Percentiles rank a stretch among this genome's conserved stretches.
Evolutionary conservation across 495 filamentous ascomycete genomes (phyloP).

Genomic region (Annulohypoxylon stygium): DNA sequence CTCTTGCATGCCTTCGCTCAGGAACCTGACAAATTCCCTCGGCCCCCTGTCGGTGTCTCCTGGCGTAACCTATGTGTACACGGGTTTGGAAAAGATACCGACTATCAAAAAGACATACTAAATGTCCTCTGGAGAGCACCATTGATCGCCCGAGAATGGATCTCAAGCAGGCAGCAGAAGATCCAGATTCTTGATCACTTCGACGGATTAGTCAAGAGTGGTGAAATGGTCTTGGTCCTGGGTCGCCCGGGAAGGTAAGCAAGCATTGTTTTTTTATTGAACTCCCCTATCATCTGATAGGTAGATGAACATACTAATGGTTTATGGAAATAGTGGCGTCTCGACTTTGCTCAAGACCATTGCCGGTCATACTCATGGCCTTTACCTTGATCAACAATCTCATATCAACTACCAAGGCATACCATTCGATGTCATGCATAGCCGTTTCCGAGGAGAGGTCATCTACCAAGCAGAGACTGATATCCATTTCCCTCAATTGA

Average conservation of each 20-base stretch:
- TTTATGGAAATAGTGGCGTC: conserved; percentile 19
- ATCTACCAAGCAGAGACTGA: conserved; percentile 74
- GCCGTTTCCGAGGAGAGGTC: conserved; percentile 73
- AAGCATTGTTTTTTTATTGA: neutral
- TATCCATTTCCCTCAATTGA: conserved; percentile 74
- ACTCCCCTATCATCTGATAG: neutral
- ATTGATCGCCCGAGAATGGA: conserved; percentile 21
- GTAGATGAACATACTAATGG: neutral
- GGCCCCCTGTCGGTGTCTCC: conserved; percentile 30
- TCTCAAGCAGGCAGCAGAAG: conserved; percentile 39
- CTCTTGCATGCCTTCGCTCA: conserved; percentile 32
- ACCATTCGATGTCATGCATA: conserved; percentile 64
- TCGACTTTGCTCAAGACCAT: conserved; percentile 79
- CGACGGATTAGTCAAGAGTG: conserved; percentile 77
- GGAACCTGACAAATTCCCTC: conserved; percentile 31
- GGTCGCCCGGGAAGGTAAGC: conserved; percentile 71
- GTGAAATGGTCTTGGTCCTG: conserved; percentile 85
- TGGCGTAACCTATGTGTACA: conserved; percentile 27
- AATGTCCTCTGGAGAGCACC: conserved; percentile 25
- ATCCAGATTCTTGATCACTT: conserved; percentile 77
- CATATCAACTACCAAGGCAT: conserved; percentile 65
- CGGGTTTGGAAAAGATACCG: conserved; percentile 32
- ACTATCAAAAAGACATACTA: conserved; percentile 34
- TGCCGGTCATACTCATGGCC: conserved; percentile 72
- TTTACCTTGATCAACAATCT: conserved; percentile 58